These are phyloP conservation scores for Dioscorea dumetorum DNA, from an alignment of 106 monocot species.

Conservation along the genomic window DNA sequence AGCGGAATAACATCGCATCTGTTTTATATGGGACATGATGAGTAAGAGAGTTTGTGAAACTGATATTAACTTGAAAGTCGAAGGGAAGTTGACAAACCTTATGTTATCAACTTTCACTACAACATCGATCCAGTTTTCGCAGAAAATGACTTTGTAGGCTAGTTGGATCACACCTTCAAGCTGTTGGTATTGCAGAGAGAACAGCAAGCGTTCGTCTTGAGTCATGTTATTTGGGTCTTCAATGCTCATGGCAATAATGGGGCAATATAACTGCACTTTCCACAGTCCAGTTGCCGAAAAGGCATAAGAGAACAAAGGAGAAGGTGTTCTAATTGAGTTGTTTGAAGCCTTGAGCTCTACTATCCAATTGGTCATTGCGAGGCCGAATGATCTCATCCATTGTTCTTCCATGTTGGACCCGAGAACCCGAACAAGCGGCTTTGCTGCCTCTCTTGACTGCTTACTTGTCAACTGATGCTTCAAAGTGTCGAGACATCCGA, in stretches of 20 bases:
- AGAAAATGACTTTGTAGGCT: slow-evolving; percentile 34
- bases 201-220: slow-evolving; percentile 59
- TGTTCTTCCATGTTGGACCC: slow-evolving; percentile 71
- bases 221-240: slow-evolving; percentile 26
- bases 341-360: slow-evolving; percentile 33
- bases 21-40: background rate
- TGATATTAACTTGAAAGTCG: no score
- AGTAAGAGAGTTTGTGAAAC: background rate
- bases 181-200: slow-evolving; percentile 73
- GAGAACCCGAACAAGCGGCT: slow-evolving; percentile 30
- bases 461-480: slow-evolving; percentile 33
- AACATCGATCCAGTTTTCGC: slow-evolving; percentile 52
- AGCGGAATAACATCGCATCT: slow-evolving; percentile 51
- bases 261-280: slow-evolving; percentile 82
- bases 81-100: slow-evolving; percentile 30
- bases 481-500: slow-evolving; percentile 41
- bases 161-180: slow-evolving; percentile 81
- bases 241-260: slow-evolving; percentile 44
- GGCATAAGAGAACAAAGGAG: slow-evolving; percentile 62
- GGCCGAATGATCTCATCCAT: slow-evolving; percentile 70
- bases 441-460: slow-evolving; percentile 28
- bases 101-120: slow-evolving; percentile 59
- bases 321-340: slow-evolving; percentile 26
- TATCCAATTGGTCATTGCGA: slow-evolving; percentile 62
- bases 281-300: slow-evolving; percentile 51